Base-by-base conservation (phyloP, 75 land plant species). In the Gnetum montanum region DNA sequence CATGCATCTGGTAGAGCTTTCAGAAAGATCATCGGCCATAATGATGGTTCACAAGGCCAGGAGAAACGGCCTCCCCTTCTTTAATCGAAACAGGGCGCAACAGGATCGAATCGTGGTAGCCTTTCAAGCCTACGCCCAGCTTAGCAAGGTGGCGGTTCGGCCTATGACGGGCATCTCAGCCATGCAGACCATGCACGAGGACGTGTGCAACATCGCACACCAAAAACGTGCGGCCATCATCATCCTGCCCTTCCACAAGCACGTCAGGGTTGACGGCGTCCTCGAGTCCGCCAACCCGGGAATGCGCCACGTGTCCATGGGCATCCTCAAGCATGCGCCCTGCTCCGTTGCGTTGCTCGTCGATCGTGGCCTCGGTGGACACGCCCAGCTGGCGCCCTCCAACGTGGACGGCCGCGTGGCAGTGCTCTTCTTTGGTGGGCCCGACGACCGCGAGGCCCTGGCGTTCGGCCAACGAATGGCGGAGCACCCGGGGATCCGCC, bases 21-120 rank as follows among this genome's bases (percentile, higher is more conserved):
- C 91, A 8, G 96, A 90, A 63, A 64, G 96, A 7, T 67, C 87
- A 4, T 90, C 96, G 0, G 72, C 96, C 3, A 86, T 90, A 43
- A 34, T 67, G 54, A 75, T 80, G 81, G 81, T 80, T 3, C 78
- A 88, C 60, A 63, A 65, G 64, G 82, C 77, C 22, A 58, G 87
- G 28, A 68, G 60, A 24, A 83, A 90, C 48, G 96, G 96, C 7
- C 77, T 78, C 0, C 96, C 90, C 7, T 74, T 71, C 58, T 70
- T 74, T 66, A 71, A 80, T 61, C 61, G 36, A 34, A 49, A 22
- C 24, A 43, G 31, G 49, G 51, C 73, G 23, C 59, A 47, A 25
- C 31, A 34, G 29, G 73, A 84, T 69, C 72, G 69, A 7, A 45
- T 84, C 20, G 72, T 74, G 6, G 85, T 85, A 3, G 94, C 90